phyloP scores from a whole-genome alignment of 2,329 filamentous ascomycete species.

The Penicillium sp. region DNA sequence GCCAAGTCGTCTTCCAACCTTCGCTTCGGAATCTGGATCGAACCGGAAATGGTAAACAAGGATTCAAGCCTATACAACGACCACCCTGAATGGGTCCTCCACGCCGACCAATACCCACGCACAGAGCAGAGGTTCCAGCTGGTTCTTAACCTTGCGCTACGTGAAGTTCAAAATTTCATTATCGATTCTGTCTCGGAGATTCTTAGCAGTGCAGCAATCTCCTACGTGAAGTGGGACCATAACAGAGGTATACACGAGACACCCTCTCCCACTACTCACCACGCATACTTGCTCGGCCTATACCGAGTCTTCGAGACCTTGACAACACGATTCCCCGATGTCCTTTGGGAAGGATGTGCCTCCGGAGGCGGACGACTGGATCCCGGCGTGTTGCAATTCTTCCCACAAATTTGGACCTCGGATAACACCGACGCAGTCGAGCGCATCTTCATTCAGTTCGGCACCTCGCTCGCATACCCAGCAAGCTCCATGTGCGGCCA shows the following conservation, averaged over 20 bases:
- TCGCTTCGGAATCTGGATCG: constrained; percentile 67
- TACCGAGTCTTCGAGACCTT: constrained; percentile 64
- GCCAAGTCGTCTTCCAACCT: constrained; percentile 51
- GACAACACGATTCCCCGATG: constrained; percentile 61
- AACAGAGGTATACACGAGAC: constrained; percentile 66
- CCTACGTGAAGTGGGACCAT: constrained; percentile 70
- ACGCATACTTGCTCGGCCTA: constrained; percentile 64
- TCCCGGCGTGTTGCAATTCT: constrained; percentile 64
- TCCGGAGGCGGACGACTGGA: constrained; percentile 68
- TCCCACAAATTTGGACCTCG: constrained; percentile 67
- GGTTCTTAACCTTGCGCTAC: constrained; percentile 62
- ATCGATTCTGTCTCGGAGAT: constrained; percentile 58
- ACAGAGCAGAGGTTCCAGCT: constrained; percentile 61
- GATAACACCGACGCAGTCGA: constrained; percentile 66
- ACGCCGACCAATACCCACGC: constrained; percentile 58
- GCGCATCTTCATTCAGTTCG: constrained; percentile 65
- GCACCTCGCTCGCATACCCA: constrained; percentile 65
- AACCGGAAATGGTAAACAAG: constrained; percentile 69
- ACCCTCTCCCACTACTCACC: constrained; percentile 55
- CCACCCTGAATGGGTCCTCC: constrained; percentile 66
- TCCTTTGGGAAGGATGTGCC: constrained; percentile 68
- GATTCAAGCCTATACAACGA: constrained; percentile 62
- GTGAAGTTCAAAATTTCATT: constrained; percentile 65
- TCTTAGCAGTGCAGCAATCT: constrained; percentile 57
- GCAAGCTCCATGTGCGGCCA: constrained; percentile 66